Base-by-base conservation (phyloP, 306 rosid species). In the Fragaria vesca region DNA sequence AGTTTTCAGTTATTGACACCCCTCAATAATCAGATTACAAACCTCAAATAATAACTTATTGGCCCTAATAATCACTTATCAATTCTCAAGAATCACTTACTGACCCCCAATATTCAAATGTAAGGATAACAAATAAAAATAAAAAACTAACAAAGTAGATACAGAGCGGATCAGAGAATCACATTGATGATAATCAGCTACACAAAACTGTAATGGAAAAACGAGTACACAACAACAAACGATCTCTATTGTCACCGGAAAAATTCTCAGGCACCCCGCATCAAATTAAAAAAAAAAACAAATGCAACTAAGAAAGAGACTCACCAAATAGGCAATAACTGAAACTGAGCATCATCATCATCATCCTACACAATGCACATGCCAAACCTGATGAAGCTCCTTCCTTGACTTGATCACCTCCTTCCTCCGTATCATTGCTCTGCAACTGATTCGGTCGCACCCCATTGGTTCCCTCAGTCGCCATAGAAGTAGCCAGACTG, bases 161-260 rank as follows among this genome's bases (percentile, higher is more conserved):
- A 74, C 69, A 74, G 26, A 73, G 67, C 28, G 24, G 68, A 30
- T 24, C 38, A 8, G 68, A 73, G 68, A 73, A 40, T 36, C 42
- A 16, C 40, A 57, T 13, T 17, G 38, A 57, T 26, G 38, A 57
- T 20, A 54, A 52, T 54, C 76, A 36, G 51, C 76, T 54, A 54
- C 67, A 73, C 66, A 36, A 55, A 72, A 73, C 42, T 73, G 69
- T 73, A 40, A 28, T 42, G 20, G 42, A 45, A 61, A 60, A 74
- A 15, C 7, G 52, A 57, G 38, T 55, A 57, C 77, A 73, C 55
- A 38, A 73, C 68, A 57, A 55, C 68, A 40, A 57, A 7, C 38
- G 40, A 42, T 58, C 54, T 73, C 60, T n/a, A 20, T 2, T 2
- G 30, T 43, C 57, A 16, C 78, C 15, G 16, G 13, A 40, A n/a